Evolutionary conservation across 2,329 filamentous ascomycete species (phyloP).

Genomic region (Chrysoporthe austroafricana): DNA sequence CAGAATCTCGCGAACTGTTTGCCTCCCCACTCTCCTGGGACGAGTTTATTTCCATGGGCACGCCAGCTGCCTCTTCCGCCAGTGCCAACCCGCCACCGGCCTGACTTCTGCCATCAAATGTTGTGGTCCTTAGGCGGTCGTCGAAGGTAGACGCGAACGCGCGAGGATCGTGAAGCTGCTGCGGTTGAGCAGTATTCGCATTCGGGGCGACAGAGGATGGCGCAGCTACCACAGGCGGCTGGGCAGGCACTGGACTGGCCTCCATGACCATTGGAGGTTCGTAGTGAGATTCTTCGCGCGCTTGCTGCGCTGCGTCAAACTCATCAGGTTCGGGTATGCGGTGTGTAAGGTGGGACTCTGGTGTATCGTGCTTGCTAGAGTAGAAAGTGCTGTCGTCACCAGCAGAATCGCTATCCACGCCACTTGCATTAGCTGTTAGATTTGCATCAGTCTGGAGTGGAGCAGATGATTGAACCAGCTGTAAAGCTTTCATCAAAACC

Average conservation of each 20-base stretch:
- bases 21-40: constrained; percentile 46
- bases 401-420: constrained; percentile 73
- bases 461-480: constrained; percentile 71
- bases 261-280: constrained; percentile 38
- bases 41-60: constrained; percentile 34
- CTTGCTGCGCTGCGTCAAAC: constrained; percentile 40
- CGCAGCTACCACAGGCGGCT: constrained; percentile 24
- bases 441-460: constrained; percentile 60
- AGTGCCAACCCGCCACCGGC: constrained; percentile 27
- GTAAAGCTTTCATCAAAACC: constrained; percentile 72
- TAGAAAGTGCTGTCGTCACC: constrained; percentile 90
- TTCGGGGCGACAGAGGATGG: constrained; percentile 18
- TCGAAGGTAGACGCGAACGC: constrained; percentile 1
- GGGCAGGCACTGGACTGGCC: constrained; percentile 30
- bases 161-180: constrained; percentile 13
- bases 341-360: constrained; percentile 55
- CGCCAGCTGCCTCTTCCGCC: constrained; percentile 30
- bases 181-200: constrained; percentile 23
- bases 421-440: constrained; percentile 59
- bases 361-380: constrained; percentile 88
- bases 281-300: constrained; percentile 42
- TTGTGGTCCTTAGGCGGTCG: background rate
- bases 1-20: constrained; percentile 48
- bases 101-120: background rate
- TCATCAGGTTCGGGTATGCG: constrained; percentile 48